Evolutionary conservation across 129 eudicot genomes (phyloP), one percentile per base, ranked within the genome.

Genomic region (Flaveria trinervia): DNA sequence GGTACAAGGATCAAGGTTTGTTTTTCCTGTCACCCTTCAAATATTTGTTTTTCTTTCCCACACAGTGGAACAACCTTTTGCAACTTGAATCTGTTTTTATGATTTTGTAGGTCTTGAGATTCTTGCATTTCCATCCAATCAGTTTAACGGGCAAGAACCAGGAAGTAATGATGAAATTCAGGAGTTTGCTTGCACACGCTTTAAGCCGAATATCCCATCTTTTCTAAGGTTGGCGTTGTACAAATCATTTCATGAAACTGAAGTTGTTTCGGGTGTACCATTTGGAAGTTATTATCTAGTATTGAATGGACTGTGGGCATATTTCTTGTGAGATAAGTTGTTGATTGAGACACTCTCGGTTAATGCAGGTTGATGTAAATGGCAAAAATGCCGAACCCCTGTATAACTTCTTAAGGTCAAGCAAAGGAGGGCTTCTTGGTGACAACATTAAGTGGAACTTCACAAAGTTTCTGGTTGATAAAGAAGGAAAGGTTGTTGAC

Each of bases 91-190:
- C 13, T 28, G 28, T 14, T 48, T 9, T 30, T 9, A 2, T 22
- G 30, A 20, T 3, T 44, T 62, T 83, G 43, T 79, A 93, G 98
- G 98, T 22, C 73, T 90, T 26, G 97, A 93, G 96, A 84, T 93
- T 74, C 89, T 93, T 48, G 98, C 98, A 8, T 93, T 93, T 36
- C 98, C 98, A 15, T 88, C 96, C 89, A 93, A 93, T 76, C 98
- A 93, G 76, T 93, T 93, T 79, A 91, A 89, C 4, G 91, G 89
- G 20, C 95, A 93, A 82, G 98, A 93, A 85, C 98, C 98, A 26
- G 98, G 98, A 43, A 88, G 74, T 56, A 93, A 90, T 65, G 92
- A 90, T 82, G 89, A 93, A 83, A 93, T 93, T 66, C 82, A 79
- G 51, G 83, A 90, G 20, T 93, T 93, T 43, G 98, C 81, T 25